Conservation (phyloP, 257 asterid species). For the Buddleja alternifolia region DNA sequence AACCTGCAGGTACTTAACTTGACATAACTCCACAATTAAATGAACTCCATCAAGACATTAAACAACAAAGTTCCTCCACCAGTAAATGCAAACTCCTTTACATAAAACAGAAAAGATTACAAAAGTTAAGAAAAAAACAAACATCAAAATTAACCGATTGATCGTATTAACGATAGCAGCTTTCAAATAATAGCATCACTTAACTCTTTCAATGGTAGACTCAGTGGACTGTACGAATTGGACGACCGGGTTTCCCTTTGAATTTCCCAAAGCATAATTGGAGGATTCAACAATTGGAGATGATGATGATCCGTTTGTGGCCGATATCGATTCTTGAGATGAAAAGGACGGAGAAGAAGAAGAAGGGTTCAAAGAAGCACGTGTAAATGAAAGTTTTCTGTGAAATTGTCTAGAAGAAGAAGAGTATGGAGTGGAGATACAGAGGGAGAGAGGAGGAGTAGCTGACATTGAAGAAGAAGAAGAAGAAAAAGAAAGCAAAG, state of each 20-base stretch:
- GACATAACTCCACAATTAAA: not conserved
- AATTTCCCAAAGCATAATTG: slow-evolving; percentile 44
- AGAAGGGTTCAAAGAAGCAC: slow-evolving; percentile 44
- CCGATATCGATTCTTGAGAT: slow-evolving; percentile 51
- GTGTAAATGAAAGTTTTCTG: slow-evolving; percentile 32
- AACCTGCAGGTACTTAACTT: not conserved
- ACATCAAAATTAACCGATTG: not conserved
- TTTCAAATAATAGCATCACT: too few species aligned
- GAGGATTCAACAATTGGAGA: slow-evolving; percentile 44
- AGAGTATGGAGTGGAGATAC: slow-evolving; percentile 33
- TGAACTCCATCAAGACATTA: not conserved
- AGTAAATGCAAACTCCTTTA: not conserved
- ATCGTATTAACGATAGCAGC: too few species aligned
- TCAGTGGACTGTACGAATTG: slow-evolving; percentile 60
- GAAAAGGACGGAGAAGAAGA: slow-evolving; percentile 43
- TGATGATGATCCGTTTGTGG: slow-evolving; percentile 37
- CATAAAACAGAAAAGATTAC: not conserved
- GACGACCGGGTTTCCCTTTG: slow-evolving; percentile 56
- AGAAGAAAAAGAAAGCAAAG: slow-evolving; percentile 45
- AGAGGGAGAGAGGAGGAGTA: slow-evolving; percentile 37
- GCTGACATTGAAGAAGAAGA: slow-evolving; percentile 39
- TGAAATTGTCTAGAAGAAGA: slow-evolving; percentile 12
- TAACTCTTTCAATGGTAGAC: slow-evolving; percentile 75
- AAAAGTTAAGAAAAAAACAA: not conserved
- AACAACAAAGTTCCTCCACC: not conserved